Base-by-base conservation (phyloP, 202 grass and related monocot genomes). In the Zizania palustris region DNA sequence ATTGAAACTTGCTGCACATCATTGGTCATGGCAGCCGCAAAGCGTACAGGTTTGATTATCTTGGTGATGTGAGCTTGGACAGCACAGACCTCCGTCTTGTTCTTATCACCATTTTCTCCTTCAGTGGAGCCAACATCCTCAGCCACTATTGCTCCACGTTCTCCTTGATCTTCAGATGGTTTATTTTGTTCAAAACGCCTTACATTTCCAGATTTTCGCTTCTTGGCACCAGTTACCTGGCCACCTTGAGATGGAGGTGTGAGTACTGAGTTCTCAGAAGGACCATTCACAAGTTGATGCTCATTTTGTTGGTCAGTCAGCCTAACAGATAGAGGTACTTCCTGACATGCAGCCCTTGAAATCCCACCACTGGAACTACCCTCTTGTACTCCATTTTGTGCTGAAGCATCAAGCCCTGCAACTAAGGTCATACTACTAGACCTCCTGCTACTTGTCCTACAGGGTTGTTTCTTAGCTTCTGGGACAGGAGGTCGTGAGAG, bases 181-280 rank as follows among this genome's bases (percentile, higher is more conserved):
- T 82, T 71, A 78, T 82, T 87, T 59, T 84, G 67, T 60, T 85
- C 86, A 61, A 99, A 99, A 82, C 96, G 92, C 83, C 81, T 96
- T 4, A 99, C 85, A 59, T 81, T 91, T 65, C 96, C 96, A 65
- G 90, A 94, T 46, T 96, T 99, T 71, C 96, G 91, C 80, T 89
- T 99, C 96, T 90, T 96, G 34, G 96, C 91, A 85, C 92, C 96
- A 20, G 96, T 99, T 59, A 95, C 79, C 73, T 87, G 87, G 60
- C 69, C 85, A 74, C 62, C 83, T 45, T 89, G 89, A 69, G 81
- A 78, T 69, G 64, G 69, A 22, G 73, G 60, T 58, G 58, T n/a
- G 20, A 77, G 88, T 43, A 82, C 16, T 38, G 15, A 59, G 58
- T 39, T 88, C 16, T 83, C 76, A 39, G 81, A 68, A 80, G 65